Percentiles rank a stretch among this genome's conserved stretches.
These are phyloP conservation scores for Hygrophila difformis DNA, from an alignment of 257 asterid genomes.

Conservation along the genomic window DNA sequence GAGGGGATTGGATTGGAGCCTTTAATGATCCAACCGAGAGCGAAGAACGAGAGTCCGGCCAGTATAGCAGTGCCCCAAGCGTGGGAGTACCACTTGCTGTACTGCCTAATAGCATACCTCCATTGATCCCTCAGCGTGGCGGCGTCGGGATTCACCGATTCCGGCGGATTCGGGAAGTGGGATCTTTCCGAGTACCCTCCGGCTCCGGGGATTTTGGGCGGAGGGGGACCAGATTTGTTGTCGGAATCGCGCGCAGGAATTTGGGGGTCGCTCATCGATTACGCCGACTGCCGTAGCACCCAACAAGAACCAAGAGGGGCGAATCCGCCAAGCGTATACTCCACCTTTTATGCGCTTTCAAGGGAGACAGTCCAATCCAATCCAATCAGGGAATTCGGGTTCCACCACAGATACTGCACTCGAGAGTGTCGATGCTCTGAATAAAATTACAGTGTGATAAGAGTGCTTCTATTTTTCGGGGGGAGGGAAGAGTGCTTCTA, in stretches of 20 bases:
- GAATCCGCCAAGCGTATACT: too few relatives aligned
- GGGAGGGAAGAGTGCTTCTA: too few relatives aligned
- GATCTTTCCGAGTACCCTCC: constrained; percentile 20
- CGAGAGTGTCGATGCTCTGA: too few relatives aligned
- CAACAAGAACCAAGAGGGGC: too few relatives aligned
- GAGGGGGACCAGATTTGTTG: constrained; percentile 21
- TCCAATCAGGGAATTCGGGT: too few relatives aligned
- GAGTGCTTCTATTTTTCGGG: too few relatives aligned
- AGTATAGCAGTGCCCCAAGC: constrained; percentile 98
- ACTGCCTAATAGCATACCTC: constrained; percentile 68
- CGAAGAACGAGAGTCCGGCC: constrained; percentile 80
- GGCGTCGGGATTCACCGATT: constrained; percentile 59
- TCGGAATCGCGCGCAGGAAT: constrained; percentile 28
- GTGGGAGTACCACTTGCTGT: constrained; percentile 84
- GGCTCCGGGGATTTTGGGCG: constrained; percentile 26
- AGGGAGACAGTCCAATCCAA: too few relatives aligned
- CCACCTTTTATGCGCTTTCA: too few relatives aligned
- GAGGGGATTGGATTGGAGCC: constrained; percentile 84
- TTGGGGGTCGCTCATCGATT: constrained; percentile 38
- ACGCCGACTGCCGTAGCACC: background rate
- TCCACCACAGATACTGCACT: too few relatives aligned
- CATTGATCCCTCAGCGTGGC: constrained; percentile 86
- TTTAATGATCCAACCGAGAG: constrained; percentile 84
- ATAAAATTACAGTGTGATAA: too few relatives aligned
- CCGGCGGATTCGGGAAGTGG: constrained; percentile 54